Evolutionary conservation across 148 eudicot genomes (phyloP).

Genomic region (Camellia granthamiana): DNA sequence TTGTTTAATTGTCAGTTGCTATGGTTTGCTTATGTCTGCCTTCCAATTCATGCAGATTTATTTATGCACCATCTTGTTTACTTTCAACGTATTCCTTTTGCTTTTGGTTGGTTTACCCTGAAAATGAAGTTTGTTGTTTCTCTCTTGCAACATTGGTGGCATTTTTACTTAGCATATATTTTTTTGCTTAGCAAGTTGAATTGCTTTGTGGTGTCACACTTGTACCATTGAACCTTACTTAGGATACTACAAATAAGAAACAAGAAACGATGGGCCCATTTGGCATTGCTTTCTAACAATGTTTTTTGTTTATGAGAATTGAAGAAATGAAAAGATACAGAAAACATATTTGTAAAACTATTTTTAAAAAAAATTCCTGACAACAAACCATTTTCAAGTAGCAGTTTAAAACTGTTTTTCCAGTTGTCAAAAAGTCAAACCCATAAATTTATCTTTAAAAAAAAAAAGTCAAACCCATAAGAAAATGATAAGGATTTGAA

Average conservation of each 20-base stretch:
- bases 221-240: not conserved
- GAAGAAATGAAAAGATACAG: not conserved
- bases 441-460: too few species aligned
- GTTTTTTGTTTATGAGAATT: not conserved
- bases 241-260: not conserved
- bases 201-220: not conserved
- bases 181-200: not conserved
- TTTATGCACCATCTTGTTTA: not conserved
- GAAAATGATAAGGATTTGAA: not conserved
- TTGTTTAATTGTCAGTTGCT: not conserved
- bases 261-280: not conserved
- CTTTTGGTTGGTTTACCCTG: too few species aligned
- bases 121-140: too few species aligned
- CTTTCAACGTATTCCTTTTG: not conserved
- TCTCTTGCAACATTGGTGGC: too few species aligned
- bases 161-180: too few species aligned
- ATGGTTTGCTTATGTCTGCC: not conserved
- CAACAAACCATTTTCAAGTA: not conserved
- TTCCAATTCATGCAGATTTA: not conserved
- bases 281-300: not conserved
- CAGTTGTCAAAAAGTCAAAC: not conserved
- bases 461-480: not conserved
- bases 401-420: not conserved
- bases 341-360: not conserved
- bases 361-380: not conserved